Evolutionary conservation across 208 protist genomes (phyloP), one percentile per base, ranked within the genome.

Genomic region (Leishmania arabica): DNA sequence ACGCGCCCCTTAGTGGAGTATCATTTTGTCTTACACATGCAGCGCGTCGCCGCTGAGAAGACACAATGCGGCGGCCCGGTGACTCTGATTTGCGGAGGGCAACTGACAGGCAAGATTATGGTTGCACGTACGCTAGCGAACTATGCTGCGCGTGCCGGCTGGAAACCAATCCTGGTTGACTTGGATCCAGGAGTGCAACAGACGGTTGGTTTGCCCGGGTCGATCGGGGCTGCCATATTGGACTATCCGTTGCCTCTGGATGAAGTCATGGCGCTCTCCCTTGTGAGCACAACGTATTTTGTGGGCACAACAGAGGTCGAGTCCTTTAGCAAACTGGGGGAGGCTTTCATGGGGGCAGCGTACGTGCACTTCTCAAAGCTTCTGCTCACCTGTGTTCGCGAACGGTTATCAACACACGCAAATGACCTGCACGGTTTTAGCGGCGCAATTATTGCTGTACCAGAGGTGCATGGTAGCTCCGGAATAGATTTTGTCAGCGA

Each of bases 121-220:
- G 84, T 95, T 74, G 92, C 85, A 51, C 86, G 88, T 15, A 90
- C 90, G 11, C 79, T 97, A 34, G 92, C 86, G 62, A 96, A 88
- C 76, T 97, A 97, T 79, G 92, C 93, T 9, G 84, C 93, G 27
- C 87, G 94, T 56, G 85, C 90, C 24, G 91, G 90, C 3, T 97
- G 94, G 94, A 90, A 88, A 69, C 90, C 93, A 34, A 82, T 93
- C 15, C 80, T 95, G 3, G 93, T 95, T 15, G 94, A 97, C 75
- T 70, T 96, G 58, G 91, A 97, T 77, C 89, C 83, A 49, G 82
- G 91, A 54, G 80, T 84, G 13, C 34, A 77, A 6, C 93, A 96
- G 73, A 88, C 85, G 75, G 71, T 96, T 77, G 82, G 82, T 17
- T 70, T 93, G 34, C 94, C 94, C 40, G 93, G 94, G 45, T 90